Percentiles rank a stretch among this genome's conserved stretches.
Conservation (phyloP, 345 rosid species). For the Cochlearia excelsa region DNA sequence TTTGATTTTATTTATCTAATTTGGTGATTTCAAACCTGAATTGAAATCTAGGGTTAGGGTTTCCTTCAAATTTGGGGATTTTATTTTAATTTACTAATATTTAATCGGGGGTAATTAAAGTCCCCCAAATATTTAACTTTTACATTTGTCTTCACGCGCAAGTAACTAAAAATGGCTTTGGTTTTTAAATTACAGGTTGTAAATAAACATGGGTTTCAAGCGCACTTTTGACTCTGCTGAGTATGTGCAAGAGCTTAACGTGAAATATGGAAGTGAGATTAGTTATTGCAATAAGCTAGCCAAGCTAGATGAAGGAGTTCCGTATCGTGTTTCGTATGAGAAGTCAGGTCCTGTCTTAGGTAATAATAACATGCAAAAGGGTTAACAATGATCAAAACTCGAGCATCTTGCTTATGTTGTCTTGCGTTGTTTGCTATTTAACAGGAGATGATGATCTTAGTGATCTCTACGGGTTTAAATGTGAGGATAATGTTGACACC, state of each 20-base stretch:
- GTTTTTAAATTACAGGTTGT: slow-evolving; percentile 11
- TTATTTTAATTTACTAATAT: slow-evolving; percentile 15
- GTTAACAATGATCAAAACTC: slow-evolving; percentile 3
- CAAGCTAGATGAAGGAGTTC: slow-evolving; percentile 31
- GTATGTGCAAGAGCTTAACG: slow-evolving; percentile 40
- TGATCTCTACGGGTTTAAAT: slow-evolving; percentile 24
- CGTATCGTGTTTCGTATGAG: slow-evolving; percentile 25
- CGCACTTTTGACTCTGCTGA: slow-evolving; percentile 46
- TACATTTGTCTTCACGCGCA: slow-evolving; percentile 1
- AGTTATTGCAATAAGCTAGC: slow-evolving; percentile 39
- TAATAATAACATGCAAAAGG: slow-evolving; percentile 32
- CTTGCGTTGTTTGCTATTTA: slow-evolving; percentile 10
- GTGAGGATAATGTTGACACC: slow-evolving; percentile 33
- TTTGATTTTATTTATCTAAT: slow-evolving; percentile 9
- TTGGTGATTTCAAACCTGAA: slow-evolving; percentile 18
- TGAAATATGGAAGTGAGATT: slow-evolving; percentile 46
- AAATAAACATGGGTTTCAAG: slow-evolving; percentile 45
- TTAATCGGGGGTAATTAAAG: slow-evolving; percentile 20
- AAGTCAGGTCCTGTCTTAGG: slow-evolving; percentile 33
- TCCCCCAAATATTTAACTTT: neutral
- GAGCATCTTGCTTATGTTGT: slow-evolving; percentile 24
- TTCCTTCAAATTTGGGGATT: slow-evolving; percentile 31
- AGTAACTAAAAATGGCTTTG: slow-evolving; percentile 18
- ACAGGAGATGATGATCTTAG: slow-evolving; percentile 35
- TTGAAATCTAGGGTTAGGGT: slow-evolving; percentile 58